Evolutionary conservation across 176 grass and related monocot species (phyloP).

Genomic region (Rhynchospora pubera): DNA sequence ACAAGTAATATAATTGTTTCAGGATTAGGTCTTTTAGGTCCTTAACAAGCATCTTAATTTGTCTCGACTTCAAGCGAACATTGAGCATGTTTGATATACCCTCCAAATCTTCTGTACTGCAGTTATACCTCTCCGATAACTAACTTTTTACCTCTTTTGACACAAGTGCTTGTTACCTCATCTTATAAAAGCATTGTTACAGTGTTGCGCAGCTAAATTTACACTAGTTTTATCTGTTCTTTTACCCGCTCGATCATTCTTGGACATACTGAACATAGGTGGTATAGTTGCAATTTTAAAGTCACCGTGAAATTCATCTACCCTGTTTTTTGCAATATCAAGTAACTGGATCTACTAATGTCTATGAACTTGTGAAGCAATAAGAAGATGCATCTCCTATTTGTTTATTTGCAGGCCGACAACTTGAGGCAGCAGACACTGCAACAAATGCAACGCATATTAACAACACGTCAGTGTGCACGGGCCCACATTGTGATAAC

Average conservation of each 20-base stretch:
- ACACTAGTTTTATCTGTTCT: neutral
- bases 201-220: neutral
- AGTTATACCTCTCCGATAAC: no score
- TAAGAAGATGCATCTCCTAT: neutral
- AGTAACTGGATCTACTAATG: neutral
- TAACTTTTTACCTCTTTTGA: neutral
- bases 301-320: neutral
- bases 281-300: neutral
- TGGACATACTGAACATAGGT: neutral
- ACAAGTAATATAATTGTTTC: neutral
- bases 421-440: conserved; percentile 90
- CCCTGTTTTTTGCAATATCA: neutral
- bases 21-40: neutral
- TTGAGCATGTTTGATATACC: neutral
- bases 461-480: conserved; percentile 77
- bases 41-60: neutral
- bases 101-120: neutral
- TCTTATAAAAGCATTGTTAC: neutral
- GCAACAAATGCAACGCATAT: conserved; percentile 81
- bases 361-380: conserved; percentile 10
- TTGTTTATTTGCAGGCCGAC: conserved; percentile 56
- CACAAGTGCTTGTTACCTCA: neutral
- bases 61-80: neutral
- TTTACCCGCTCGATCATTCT: neutral
- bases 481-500: conserved; percentile 72